Conservation (phyloP, 1,284 basidiomycete genomes). For the Irpex rosettiformis region DNA sequence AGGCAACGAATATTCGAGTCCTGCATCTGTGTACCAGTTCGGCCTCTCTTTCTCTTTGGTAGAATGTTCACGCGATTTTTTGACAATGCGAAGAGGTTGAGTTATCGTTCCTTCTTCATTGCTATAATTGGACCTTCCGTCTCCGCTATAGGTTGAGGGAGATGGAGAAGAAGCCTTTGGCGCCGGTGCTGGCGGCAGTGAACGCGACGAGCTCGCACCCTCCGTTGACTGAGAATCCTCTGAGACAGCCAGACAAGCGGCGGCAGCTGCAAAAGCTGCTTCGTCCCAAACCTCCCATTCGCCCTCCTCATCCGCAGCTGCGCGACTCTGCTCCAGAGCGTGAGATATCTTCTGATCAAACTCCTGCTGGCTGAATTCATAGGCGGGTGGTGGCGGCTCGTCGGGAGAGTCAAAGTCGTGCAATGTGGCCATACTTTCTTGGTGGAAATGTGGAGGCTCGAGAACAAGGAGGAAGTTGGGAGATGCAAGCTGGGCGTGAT, state of each 20-base stretch:
- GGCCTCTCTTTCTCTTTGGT: conserved; percentile 27
- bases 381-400: conserved; percentile 41
- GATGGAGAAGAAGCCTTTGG: background rate
- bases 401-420: conserved; percentile 16
- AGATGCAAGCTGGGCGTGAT: conserved; percentile 1
- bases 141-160: background rate
- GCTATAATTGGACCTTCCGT: background rate
- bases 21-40: conserved; percentile 30
- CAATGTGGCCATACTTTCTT: conserved; percentile 8
- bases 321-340: conserved; percentile 33
- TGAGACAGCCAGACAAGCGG: conserved; percentile 15
- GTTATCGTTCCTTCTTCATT: conserved; percentile 1
- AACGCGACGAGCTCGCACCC: conserved; percentile 11
- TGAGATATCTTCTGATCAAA: conserved; percentile 52
- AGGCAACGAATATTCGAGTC: conserved; percentile 13
- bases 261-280: conserved; percentile 35
- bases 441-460: background rate
- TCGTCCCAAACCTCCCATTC: conserved; percentile 52
- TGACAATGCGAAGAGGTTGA: conserved; percentile 27
- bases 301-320: conserved; percentile 31
- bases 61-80: conserved; percentile 19
- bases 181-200: conserved; percentile 4
- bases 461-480: conserved; percentile 2
- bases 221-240: conserved; percentile 3
- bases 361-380: conserved; percentile 49